Evolutionary conservation across 2,329 filamentous ascomycete genomes (phyloP).

Genomic region (Nigrospora oryzae): DNA sequence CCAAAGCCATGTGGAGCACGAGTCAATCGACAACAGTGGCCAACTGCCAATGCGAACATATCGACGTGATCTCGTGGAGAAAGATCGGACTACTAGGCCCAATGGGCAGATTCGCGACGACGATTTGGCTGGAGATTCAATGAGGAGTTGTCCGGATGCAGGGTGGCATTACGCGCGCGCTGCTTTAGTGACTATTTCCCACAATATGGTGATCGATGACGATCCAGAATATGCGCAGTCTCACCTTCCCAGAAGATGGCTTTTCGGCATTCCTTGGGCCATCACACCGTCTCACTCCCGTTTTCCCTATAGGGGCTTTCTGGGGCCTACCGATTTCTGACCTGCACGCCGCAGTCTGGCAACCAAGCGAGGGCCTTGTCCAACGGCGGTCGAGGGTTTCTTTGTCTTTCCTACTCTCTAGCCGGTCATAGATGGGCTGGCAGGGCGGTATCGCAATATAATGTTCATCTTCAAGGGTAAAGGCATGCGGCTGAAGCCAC

Average conservation of each 20-base stretch:
- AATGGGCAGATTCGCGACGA: no score
- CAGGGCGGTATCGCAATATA: background rate
- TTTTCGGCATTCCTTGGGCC: background rate
- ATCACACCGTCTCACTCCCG: background rate
- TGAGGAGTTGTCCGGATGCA: no score
- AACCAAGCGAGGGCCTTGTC: background rate
- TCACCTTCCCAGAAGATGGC: background rate
- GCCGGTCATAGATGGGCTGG: constrained; percentile 2
- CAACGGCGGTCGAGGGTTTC: background rate
- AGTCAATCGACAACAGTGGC: background rate
- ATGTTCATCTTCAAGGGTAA: no score
- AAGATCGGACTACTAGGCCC: no score
- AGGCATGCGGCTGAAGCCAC: no score
- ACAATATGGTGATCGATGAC: no score
- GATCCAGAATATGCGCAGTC: background rate
- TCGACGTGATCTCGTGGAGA: no score
- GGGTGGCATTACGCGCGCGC: no score
- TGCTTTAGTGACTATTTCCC: no score
- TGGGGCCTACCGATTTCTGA: background rate
- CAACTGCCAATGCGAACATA: no score
- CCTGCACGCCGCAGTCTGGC: background rate
- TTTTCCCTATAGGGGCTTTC: background rate
- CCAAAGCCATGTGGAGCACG: background rate
- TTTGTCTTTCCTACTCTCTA: background rate
- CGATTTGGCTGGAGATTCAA: no score